Evolutionary conservation across 2,329 filamentous ascomycete genomes (phyloP), one percentile per base, ranked within the genome.

Genomic region (Trichoderma polysporum): DNA sequence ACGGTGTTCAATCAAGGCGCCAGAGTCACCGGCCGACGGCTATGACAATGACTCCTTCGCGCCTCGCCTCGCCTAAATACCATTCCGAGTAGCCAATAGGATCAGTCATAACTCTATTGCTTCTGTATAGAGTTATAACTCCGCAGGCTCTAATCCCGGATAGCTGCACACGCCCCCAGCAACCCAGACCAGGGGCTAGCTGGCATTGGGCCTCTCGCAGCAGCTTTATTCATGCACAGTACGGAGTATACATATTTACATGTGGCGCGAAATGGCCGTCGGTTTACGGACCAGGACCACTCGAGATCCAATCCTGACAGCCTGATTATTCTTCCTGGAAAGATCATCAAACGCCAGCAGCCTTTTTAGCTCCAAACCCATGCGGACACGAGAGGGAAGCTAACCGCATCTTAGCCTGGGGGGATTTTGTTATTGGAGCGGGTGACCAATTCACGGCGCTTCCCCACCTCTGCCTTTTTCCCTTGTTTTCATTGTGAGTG

Each of bases 101-200:
- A 15, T 35, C n/a, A 9, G 19, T 25, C n/a, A 9, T 35, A 56
- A 29, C 60, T 56, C 19, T 64, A 27, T 66, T 49, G 50, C 22
- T 65, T 57, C 61, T 65, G 37, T 65, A 65, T 65, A 57, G 37
- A 65, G 61, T 65, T 57, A 66, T 39, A 66, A 13, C 29, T 58
- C 62, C 62, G 62, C 62, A 56, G 39, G 60, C 60, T 56, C 17
- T 35, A 47, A 56, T 56, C 50, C 60, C 35, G n/a, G 12, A 35
- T n/a, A n/a, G 35, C 50, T 57, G 52, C 50, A 57, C 59, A 37
- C 31, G 41, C 41, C 45, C 39, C 45, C 12, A 39, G 45, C 39
- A 22, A 50, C 31, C 22, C 41, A 35, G 19, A 31, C 33, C 53
- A 66, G 62, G 52, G 49, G 17, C 17, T 33, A 17, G 56, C 22